These are phyloP conservation scores for Theileria sp. DNA, from an alignment of 169 alveolate species.

Conservation along the genomic window DNA sequence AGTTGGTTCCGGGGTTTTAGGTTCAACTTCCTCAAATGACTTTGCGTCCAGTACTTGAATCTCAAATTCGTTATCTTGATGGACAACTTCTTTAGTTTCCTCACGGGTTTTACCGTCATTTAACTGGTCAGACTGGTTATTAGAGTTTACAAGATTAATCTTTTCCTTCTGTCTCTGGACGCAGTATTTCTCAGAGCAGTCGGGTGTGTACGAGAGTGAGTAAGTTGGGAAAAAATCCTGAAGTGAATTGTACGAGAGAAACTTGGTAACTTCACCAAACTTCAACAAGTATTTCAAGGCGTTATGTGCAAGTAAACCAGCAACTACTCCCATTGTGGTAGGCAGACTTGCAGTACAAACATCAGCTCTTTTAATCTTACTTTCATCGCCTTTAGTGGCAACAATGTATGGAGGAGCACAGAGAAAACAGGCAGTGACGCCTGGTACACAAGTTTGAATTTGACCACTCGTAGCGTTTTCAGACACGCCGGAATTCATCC, in stretches of 20 bases:
- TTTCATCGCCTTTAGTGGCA: slow-evolving; percentile 88
- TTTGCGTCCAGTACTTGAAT: slow-evolving; percentile 33
- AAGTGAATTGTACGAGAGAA: slow-evolving; percentile 88
- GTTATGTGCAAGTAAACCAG: slow-evolving; percentile 92
- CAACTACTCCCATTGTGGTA: slow-evolving; percentile 94
- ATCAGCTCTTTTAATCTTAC: slow-evolving; percentile 88
- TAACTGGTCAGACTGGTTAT: background rate
- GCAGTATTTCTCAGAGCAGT: slow-evolving; percentile 82
- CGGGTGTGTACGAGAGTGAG: slow-evolving; percentile 85
- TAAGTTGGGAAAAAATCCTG: slow-evolving; percentile 88
- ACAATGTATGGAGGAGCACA: slow-evolving; percentile 93
- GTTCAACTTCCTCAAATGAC: background rate
- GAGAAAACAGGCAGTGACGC: slow-evolving; percentile 94
- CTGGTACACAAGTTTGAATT: slow-evolving; percentile 91
- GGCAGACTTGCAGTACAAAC: slow-evolving; percentile 95
- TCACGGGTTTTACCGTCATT: background rate
- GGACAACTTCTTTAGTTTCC: slow-evolving; percentile 23
- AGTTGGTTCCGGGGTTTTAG: background rate
- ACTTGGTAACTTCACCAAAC: slow-evolving; percentile 87
- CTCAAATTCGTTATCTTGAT: slow-evolving; percentile 46
- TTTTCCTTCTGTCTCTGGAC: slow-evolving; percentile 54
- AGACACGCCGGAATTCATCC: slow-evolving; percentile 95
- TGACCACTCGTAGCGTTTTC: slow-evolving; percentile 95
- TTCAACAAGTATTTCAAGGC: slow-evolving; percentile 87
- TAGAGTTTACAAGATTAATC: background rate